Base-by-base conservation (phyloP, 208 protist genomes). In the Wallacemonas sp. region DNA sequence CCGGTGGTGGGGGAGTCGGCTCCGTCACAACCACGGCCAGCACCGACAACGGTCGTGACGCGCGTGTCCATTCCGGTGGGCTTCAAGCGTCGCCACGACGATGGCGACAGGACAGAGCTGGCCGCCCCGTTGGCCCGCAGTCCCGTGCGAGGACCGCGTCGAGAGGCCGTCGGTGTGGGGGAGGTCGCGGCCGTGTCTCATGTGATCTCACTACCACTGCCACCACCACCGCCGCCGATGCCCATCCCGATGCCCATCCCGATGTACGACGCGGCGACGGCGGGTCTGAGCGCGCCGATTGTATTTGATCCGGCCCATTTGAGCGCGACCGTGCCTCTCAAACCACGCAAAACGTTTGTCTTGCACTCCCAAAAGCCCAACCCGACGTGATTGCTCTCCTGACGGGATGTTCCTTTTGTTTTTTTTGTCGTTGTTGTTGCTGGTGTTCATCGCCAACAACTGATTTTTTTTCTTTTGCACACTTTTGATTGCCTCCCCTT, bases 361-460 rank as follows among this genome's bases (percentile, higher is more conserved):
- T 64, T 64, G 5, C 41, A 32, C 1, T 18, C 57, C 4, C 36
- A 64, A 25, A 64, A 50, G 39, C 36, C 57, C 31, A 16, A 38
- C 46, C n/a, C 59, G 38, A 28, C 26, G 44, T 63, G 36, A 63
- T n/a, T n/a, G n/a, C n/a, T n/a, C n/a, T n/a, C n/a, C n/a, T n/a
- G n/a, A n/a, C n/a, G n/a, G n/a, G n/a, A n/a, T n/a, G n/a, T n/a
- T n/a, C n/a, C n/a, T n/a, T n/a, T 25, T 38, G 22, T 61, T 41
- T 1, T 65, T 50, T 55, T 14, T 64, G 44, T 39, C 52, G 57
- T 69, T 48, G 3, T 63, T 32, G 25, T 69, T 54, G n/a, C n/a
- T n/a, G n/a, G n/a, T n/a, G n/a, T n/a, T n/a, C n/a, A n/a, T n/a
- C n/a, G n/a, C n/a, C n/a, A n/a, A n/a, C n/a, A n/a, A n/a, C n/a